Conservation (phyloP, 805 yeast species). For the Torulaspora microellipsoides region DNA sequence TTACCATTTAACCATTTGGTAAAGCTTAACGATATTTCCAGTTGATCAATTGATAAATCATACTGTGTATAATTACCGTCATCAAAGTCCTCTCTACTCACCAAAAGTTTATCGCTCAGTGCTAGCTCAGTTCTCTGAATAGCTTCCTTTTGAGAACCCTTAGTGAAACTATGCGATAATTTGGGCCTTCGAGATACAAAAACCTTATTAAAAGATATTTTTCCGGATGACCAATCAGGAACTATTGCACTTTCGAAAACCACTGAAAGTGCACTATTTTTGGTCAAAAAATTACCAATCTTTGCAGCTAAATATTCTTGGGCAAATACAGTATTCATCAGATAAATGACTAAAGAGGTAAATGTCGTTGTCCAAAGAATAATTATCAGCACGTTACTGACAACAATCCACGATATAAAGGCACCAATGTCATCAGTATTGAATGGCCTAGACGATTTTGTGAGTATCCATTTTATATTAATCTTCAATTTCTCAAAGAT, state of each 20-base stretch:
- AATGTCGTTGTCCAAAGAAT: constrained; percentile 90
- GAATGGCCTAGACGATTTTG: constrained; percentile 74
- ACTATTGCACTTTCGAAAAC: constrained; percentile 91
- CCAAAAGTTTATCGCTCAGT: constrained; percentile 26
- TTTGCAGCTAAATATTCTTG: constrained; percentile 77
- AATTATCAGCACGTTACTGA: constrained; percentile 78
- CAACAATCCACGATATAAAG: constrained; percentile 83
- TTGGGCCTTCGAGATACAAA: constrained; percentile 79
- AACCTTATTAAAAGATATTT: constrained; percentile 77
- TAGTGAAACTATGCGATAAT: constrained; percentile 46
- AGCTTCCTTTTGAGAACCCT: constrained; percentile 72
- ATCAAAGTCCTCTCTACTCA: constrained; percentile 46
- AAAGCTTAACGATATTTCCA: constrained; percentile 74
- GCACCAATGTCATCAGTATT: constrained; percentile 92
- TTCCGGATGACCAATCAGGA: constrained; percentile 89
- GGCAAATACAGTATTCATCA: constrained; percentile 53
- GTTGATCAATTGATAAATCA: constrained; percentile 83
- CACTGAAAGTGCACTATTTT: constrained; percentile 75
- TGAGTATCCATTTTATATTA: constrained; percentile 67
- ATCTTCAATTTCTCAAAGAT: constrained; percentile 41
- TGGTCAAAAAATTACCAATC: constrained; percentile 78
- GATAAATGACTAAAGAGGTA: constrained; percentile 69
- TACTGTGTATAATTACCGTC: constrained; percentile 97
- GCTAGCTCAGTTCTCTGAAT: constrained; percentile 49
- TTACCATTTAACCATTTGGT: constrained; percentile 84